phyloP scores from a whole-genome alignment of 2,329 filamentous ascomycete species.

The Xylaria sp. region DNA sequence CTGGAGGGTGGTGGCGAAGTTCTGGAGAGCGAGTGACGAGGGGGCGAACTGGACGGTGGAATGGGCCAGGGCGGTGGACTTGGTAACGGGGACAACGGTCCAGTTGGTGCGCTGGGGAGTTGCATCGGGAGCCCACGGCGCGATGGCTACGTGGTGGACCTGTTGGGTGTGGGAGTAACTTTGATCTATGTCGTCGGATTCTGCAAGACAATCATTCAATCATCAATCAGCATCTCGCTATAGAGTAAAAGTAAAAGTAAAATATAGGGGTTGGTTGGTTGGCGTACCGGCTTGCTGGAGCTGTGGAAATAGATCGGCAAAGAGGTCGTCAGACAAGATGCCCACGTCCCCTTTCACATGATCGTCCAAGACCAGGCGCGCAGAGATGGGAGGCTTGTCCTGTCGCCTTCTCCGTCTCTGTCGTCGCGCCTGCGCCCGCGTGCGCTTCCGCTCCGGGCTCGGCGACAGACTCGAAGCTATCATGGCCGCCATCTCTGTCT shows the following conservation, averaged over 20 bases:
- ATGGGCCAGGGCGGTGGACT: constrained; percentile 72
- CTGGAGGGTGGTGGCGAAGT: constrained; percentile 78
- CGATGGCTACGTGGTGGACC: constrained; percentile 74
- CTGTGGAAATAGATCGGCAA: constrained; percentile 80
- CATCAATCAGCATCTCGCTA: constrained; percentile 25
- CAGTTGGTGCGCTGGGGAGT: constrained; percentile 74
- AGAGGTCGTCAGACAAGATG: constrained; percentile 86
- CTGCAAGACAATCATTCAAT: constrained; percentile 36
- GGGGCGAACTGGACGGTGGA: constrained; percentile 84
- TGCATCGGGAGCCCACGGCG: constrained; percentile 74
- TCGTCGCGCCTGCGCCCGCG: constrained; percentile 49
- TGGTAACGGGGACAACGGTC: constrained; percentile 83
- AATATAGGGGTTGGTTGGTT: neutral
- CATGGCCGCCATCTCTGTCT: constrained; percentile 35
- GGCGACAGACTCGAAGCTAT: constrained; percentile 31
- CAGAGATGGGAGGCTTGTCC: constrained; percentile 80
- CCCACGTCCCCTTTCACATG: constrained; percentile 87
- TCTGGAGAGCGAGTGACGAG: constrained; percentile 77
- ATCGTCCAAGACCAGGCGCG: constrained; percentile 84
- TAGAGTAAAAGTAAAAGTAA: too few species aligned
- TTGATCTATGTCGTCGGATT: constrained; percentile 47
- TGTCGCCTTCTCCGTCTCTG: constrained; percentile 66
- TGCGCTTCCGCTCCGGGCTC: constrained; percentile 52
- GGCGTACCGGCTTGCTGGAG: constrained; percentile 48
- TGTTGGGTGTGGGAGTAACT: constrained; percentile 51